Conservation (phyloP, 768 basidiomycete species). For the Boletellus sp. region DNA sequence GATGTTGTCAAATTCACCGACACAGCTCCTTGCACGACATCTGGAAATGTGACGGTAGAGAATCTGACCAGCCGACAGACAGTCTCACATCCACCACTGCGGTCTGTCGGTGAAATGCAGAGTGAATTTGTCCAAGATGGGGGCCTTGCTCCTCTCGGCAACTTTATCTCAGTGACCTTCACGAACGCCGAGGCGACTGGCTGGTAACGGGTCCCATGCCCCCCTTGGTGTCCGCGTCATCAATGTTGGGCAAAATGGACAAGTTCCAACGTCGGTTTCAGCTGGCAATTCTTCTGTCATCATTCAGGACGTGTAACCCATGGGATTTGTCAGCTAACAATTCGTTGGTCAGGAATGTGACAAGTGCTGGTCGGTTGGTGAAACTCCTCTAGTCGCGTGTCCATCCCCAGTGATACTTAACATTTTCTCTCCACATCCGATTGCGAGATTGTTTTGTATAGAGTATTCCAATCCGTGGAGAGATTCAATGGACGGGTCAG, state of each 20-base stretch:
- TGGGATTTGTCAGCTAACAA: no score
- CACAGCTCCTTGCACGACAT: neutral
- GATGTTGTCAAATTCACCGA: neutral
- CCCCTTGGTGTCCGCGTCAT: neutral
- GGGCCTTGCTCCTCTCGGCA: neutral
- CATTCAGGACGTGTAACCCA: neutral
- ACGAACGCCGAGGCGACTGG: neutral
- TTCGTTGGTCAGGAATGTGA: no score
- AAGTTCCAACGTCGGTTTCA: neutral
- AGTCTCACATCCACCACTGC: neutral
- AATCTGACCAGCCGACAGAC: neutral
- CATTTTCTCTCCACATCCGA: no score
- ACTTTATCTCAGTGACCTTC: conserved; percentile 3
- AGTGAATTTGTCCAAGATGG: neutral
- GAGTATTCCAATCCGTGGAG: no score
- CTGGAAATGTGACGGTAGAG: neutral
- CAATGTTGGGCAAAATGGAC: neutral
- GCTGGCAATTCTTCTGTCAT: neutral
- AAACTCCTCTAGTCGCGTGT: no score
- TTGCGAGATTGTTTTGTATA: no score
- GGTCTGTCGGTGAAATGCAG: neutral
- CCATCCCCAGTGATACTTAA: no score
- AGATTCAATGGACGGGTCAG: no score
- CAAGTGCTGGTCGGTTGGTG: no score
- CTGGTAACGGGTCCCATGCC: neutral